Percentiles rank a stretch among this genome's conserved stretches.
Evolutionary conservation across 306 rosid species (phyloP).

Genomic region (Fagus crenata): DNA sequence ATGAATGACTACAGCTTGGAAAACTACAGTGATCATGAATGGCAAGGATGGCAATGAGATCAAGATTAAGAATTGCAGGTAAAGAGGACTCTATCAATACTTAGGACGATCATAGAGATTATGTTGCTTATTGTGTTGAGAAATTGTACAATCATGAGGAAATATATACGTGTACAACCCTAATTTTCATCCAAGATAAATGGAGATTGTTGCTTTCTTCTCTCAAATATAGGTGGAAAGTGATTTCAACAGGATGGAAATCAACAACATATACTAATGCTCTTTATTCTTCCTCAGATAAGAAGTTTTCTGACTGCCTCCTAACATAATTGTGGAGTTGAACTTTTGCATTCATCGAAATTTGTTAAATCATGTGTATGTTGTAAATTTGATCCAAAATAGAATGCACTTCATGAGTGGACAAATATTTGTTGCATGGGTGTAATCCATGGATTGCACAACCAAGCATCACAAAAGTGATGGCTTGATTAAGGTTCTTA

Average conservation of each 20-base stretch:
- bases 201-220: not conserved
- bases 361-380: not conserved
- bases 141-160: constrained; percentile 12
- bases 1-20: constrained; percentile 27
- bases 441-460: constrained; percentile 14
- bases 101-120: constrained; percentile 21
- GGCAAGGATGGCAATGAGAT: not conserved
- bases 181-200: not conserved
- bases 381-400: not conserved
- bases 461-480: not conserved
- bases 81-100: constrained; percentile 7
- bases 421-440: not conserved
- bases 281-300: not conserved
- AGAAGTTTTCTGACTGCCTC: not conserved
- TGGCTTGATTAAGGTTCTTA: constrained; percentile 1
- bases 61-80: constrained; percentile 14
- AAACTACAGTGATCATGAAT: constrained; percentile 8
- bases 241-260: not conserved
- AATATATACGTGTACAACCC: not conserved
- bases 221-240: not conserved
- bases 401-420: constrained; percentile 1
- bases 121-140: constrained; percentile 17
- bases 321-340: not conserved
- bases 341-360: not conserved
- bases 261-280: not conserved